These are phyloP conservation scores for Herpetomonas samuelpessoai DNA, from an alignment of 208 protist genomes.

Conservation along the genomic window DNA sequence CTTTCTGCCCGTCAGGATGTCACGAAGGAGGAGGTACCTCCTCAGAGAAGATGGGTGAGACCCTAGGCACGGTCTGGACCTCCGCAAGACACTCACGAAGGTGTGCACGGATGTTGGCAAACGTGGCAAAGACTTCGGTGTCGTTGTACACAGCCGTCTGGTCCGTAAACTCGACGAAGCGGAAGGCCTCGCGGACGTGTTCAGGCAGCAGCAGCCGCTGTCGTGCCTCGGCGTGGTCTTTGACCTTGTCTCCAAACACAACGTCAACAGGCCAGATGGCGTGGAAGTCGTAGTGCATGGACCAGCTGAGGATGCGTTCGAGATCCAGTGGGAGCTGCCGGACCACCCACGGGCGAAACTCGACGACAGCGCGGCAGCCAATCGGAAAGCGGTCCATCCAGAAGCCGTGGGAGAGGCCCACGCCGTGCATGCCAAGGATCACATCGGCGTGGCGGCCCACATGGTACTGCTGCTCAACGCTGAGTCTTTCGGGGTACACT, in stretches of 20 bases:
- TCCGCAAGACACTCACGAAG: not conserved
- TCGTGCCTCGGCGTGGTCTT: not conserved
- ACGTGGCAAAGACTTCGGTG: not conserved
- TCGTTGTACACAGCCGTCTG: not conserved
- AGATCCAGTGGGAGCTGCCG: not conserved
- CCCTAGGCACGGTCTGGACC: too few relatives aligned
- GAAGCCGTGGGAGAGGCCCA: slow-evolving; percentile 22
- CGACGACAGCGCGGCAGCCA: slow-evolving; percentile 10
- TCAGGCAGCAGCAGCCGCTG: not conserved
- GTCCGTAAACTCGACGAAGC: not conserved
- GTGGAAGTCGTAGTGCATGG: not conserved
- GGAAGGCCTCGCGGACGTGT: not conserved
- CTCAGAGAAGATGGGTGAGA: too few relatives aligned
- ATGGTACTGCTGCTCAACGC: slow-evolving; percentile 23
- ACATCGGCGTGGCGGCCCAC: slow-evolving; percentile 22
- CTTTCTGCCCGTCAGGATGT: too few relatives aligned
- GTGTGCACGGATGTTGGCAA: not conserved
- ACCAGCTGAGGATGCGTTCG: not conserved
- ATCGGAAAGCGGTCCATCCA: slow-evolving; percentile 24
- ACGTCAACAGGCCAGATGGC: not conserved
- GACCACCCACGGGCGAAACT: slow-evolving; percentile 1
- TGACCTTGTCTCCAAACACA: not conserved
- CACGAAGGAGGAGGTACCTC: too few relatives aligned
- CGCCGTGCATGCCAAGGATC: slow-evolving; percentile 31
- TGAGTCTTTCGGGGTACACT: slow-evolving; percentile 16